Base-by-base conservation (phyloP, 2,329 filamentous ascomycete genomes). In the Pezicula carpinea region DNA sequence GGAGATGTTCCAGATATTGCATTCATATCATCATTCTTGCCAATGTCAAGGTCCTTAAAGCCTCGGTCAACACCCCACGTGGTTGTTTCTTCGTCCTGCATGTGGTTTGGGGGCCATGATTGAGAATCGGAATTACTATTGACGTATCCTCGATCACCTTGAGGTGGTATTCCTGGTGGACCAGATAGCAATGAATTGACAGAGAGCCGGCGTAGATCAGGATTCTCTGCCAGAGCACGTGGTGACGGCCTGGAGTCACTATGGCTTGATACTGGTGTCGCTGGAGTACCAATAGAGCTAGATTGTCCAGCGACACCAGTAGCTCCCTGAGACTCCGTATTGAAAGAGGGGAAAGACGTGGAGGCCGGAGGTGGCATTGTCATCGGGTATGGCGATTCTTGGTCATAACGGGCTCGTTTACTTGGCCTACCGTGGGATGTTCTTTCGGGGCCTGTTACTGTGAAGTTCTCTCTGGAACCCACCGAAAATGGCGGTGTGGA, bases 11-110 rank as follows among this genome's bases (percentile, higher is more conserved):
- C 69, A 35, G 75, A 75, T 33, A 91, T 82, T 14, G 86, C 85
- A 42, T 77, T 77, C 23, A 69, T 66, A 55, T 92, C 87, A 58
- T 89, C 79, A 56, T 91, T 91, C 43, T 75, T 78, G 22, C 80
- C 80, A 1, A 87, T 68, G 57, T 92, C 87, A 17, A 80, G 67
- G 65, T 92, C 87, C 8, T 76, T 75, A 50, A 81, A 72, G 1
- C 87, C 88, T 47, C 79, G 73, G 59, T 92, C 88, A 50, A 86
- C 77, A 5, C 88, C 87, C 61, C 87, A 89, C 36, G 74, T 78
- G 6, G 67, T 74, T 31, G 66, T 65, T 53, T 70, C 59, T 49
- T 68, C 47, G 36, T 53, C 60, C 59, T 50, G 53, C 43, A 40
- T 51, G 46, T 42, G 52, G 43, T 23, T 49, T 17, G 47, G 38